Conservation (phyloP, 2,329 filamentous ascomycete genomes). For the Atkinsonella hypoxylon region DNA sequence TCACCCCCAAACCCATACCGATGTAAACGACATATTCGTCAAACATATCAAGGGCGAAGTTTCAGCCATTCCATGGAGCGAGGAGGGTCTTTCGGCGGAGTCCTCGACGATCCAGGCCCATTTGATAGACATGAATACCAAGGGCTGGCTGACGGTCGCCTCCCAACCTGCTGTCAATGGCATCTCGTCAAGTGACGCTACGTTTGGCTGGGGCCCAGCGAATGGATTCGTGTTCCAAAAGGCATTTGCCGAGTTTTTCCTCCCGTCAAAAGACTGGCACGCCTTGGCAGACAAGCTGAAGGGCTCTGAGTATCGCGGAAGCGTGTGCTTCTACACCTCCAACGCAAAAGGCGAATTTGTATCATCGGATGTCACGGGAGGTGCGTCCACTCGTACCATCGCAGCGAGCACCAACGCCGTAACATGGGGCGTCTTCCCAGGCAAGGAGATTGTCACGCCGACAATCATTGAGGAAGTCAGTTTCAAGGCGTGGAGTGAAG, state of each 20-base stretch:
- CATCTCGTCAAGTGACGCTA: slow-evolving; percentile 57
- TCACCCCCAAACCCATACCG: slow-evolving; percentile 52
- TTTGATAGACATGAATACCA: slow-evolving; percentile 62
- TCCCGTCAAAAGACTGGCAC: slow-evolving; percentile 62
- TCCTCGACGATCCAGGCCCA: slow-evolving; percentile 68
- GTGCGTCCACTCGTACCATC: slow-evolving; percentile 19
- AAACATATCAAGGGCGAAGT: slow-evolving; percentile 71
- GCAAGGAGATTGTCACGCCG: slow-evolving; percentile 90
- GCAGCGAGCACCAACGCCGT: slow-evolving; percentile 71
- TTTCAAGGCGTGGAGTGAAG: slow-evolving; percentile 88
- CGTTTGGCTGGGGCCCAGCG: slow-evolving; percentile 87
- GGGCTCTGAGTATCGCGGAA: slow-evolving; percentile 45
- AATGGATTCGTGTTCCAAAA: slow-evolving; percentile 97
- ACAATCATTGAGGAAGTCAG: slow-evolving; percentile 95
- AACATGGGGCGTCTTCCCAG: slow-evolving; percentile 91
- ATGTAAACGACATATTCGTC: slow-evolving; percentile 73
- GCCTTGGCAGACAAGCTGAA: slow-evolving; percentile 51
- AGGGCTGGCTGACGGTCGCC: slow-evolving; percentile 93
- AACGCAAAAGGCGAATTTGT: slow-evolving; percentile 69
- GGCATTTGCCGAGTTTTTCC: slow-evolving; percentile 93
- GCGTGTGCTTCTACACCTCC: slow-evolving; percentile 78
- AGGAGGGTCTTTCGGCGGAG: slow-evolving; percentile 76
- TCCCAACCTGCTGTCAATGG: slow-evolving; percentile 92
- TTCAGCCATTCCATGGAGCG: slow-evolving; percentile 81
- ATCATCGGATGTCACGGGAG: slow-evolving; percentile 46